Evolutionary conservation across 768 basidiomycete genomes (phyloP), one percentile per base, ranked within the genome.

Genomic region (Clitopilus hobsonii): DNA sequence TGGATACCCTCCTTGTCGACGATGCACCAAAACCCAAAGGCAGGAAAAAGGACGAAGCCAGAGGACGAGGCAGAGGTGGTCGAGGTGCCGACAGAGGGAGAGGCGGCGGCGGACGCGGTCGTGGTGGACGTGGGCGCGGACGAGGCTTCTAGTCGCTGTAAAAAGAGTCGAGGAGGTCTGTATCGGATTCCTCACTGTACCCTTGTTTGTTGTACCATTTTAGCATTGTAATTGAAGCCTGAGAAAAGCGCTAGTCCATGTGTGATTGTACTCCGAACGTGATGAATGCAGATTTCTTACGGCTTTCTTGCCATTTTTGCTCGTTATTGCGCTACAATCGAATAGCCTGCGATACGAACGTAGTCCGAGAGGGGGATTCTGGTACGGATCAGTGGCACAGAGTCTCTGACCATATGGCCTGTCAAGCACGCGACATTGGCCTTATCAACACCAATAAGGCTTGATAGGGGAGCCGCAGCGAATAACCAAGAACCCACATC

Each of bases 21-120:
- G 97, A 99, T 66, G 91, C 94, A 13, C 97, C 96, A 4, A 95
- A 96, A 73, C 94, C 96, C 16, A 97, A 96, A 69, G 86, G 82
- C 45, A 81, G 88, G 70, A 94, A 91, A 75, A 96, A 96, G 80
- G 94, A 91, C 8, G 89, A 87, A 38, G 68, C 77, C 1, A 77
- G 91, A 50, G 90, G 90, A 0, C 77, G 89, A 8, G 85, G 84
- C 20, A 69, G 74, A 45, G n/a, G 32, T 4, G 49, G 49, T 10
- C 49, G 49, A 14, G 49, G 49, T 24, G 49, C 10, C 6, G 49
- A 51, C 23, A 71, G 80, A 16, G 75, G 77, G 28, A 68, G 76
- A 0, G 75, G 78, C 10, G 81, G 76, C 10, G 72, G 80, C 16
- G 81, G 83, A 25, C 71, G 83, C 20, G 76, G 80, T 32, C 71